Conservation (phyloP, 2,329 filamentous ascomycete species). For the Cordyceps fumosorosea region DNA sequence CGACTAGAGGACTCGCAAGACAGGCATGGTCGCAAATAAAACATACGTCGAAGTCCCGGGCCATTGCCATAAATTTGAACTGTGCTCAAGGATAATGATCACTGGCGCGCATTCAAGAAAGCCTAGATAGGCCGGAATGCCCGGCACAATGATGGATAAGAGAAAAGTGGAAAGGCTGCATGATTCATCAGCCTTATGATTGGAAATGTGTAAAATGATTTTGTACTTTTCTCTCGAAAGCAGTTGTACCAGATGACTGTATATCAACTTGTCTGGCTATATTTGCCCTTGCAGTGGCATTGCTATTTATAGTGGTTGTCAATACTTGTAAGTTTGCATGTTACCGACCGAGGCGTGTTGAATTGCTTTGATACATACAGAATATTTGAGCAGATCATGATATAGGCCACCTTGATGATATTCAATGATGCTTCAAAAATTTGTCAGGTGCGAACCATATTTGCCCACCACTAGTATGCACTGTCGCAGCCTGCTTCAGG, state of each 20-base stretch:
- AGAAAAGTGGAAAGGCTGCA: constrained; percentile 2
- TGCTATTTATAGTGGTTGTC: neutral
- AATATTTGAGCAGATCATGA: too few relatives aligned
- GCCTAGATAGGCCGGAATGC: neutral
- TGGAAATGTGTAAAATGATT: constrained; percentile 12
- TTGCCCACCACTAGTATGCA: neutral
- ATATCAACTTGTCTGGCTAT: constrained; percentile 1
- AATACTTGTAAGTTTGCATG: neutral
- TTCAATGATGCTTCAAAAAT: neutral
- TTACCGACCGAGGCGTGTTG: too few relatives aligned
- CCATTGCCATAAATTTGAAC: neutral
- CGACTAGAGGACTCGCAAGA: constrained; percentile 42
- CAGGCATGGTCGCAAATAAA: constrained; percentile 4
- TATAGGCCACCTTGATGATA: too few relatives aligned
- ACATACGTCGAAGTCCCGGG: neutral
- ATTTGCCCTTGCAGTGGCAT: neutral
- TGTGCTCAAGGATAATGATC: neutral
- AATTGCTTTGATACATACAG: too few relatives aligned
- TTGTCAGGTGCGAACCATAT: neutral
- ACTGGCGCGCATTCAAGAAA: neutral
- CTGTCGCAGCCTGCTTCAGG: constrained; percentile 1
- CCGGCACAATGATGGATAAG: constrained; percentile 3
- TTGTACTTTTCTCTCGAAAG: constrained; percentile 6
- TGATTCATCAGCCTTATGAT: constrained; percentile 1
- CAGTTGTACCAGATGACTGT: neutral